phyloP scores from a whole-genome alignment of 768 basidiomycete genomes.

The Leucocoprinus birnbaumii region DNA sequence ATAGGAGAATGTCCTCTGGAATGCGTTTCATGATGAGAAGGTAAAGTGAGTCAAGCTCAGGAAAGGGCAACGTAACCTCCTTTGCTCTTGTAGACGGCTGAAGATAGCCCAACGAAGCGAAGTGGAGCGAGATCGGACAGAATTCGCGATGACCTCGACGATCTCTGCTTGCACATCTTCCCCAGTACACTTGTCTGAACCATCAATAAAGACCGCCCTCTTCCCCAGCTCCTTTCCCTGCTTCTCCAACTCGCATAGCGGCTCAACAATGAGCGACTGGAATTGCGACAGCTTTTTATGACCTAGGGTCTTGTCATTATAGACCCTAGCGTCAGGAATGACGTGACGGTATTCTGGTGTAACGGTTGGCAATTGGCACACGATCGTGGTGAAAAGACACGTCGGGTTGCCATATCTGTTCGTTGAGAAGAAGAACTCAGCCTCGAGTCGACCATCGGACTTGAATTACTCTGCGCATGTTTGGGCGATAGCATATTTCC shows the following conservation, averaged over 20 bases:
- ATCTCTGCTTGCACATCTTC: not conserved
- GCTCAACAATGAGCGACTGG: not conserved
- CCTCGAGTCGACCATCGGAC: not conserved
- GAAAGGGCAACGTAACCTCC: not conserved
- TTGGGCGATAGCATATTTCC: constrained; percentile 6
- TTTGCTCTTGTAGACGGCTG: not conserved
- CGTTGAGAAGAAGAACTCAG: constrained; percentile 3
- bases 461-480: not conserved
- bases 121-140: not conserved
- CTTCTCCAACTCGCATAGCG: not conserved
- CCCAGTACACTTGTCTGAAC: not conserved
- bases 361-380: constrained; percentile 1
- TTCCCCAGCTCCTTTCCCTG: not conserved
- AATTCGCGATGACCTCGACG: constrained; percentile 3
- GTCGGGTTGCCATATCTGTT: not conserved
- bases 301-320: not conserved
- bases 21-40: constrained; percentile 5
- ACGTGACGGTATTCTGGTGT: not conserved
- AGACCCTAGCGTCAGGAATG: not conserved
- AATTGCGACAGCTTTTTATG: not conserved
- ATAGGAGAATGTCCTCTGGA: not conserved
- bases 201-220: not conserved
- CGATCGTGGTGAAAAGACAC: constrained; percentile 3
- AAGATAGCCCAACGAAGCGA: not conserved
- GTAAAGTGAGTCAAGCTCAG: constrained; percentile 14